These are phyloP conservation scores for Panellus pusillus DNA, from an alignment of 768 basidiomycete genomes.

Conservation along the genomic window DNA sequence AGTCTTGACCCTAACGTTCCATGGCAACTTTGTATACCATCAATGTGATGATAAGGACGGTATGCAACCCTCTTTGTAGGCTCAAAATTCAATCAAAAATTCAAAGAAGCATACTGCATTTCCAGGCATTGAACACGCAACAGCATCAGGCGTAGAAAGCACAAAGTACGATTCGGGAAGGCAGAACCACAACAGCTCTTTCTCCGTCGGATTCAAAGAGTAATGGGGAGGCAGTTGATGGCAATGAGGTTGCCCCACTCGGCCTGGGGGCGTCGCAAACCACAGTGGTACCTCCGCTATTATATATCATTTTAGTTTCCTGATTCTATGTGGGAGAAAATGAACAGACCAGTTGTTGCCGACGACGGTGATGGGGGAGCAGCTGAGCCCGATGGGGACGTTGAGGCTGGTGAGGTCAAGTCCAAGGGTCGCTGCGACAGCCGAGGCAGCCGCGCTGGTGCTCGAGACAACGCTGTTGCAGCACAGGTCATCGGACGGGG, in stretches of 20 bases:
- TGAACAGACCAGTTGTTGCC: background rate
- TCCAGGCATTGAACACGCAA: too few species aligned
- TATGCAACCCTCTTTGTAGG: too few species aligned
- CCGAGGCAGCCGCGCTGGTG: background rate
- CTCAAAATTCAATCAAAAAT: too few species aligned
- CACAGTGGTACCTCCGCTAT: background rate
- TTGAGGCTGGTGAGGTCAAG: background rate
- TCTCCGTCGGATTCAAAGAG: background rate
- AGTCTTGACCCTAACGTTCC: too few species aligned
- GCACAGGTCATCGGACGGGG: background rate
- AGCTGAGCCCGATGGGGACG: constrained; percentile 1
- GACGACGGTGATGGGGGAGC: constrained; percentile 4
- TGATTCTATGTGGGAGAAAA: background rate
- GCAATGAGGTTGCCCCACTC: constrained; percentile 1
- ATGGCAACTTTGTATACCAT: too few species aligned
- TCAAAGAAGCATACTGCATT: too few species aligned
- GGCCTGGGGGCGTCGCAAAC: background rate
- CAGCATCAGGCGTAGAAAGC: too few species aligned
- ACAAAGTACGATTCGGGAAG: too few species aligned
- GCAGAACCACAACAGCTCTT: background rate
- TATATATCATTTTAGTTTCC: background rate
- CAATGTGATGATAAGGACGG: too few species aligned
- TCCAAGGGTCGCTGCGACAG: background rate
- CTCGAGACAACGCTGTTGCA: background rate
- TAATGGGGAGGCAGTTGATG: constrained; percentile 6